These are phyloP conservation scores for Cladorrhinum sp. DNA, from an alignment of 2,329 filamentous ascomycete genomes.

Conservation along the genomic window DNA sequence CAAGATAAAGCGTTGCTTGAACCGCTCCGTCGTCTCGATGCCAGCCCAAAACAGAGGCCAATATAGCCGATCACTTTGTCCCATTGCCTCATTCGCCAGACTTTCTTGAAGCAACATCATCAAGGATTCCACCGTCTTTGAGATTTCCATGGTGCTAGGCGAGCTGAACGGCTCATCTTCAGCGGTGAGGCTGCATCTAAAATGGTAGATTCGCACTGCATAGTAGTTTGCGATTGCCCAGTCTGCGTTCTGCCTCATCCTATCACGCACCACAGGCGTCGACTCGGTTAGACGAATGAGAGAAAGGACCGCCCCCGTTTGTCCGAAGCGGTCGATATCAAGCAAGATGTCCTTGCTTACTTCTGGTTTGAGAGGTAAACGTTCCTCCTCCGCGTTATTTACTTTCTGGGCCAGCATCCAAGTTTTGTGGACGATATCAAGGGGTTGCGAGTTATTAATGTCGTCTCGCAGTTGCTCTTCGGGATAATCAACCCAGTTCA, in stretches of 20 bases:
- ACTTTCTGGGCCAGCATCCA: constrained; percentile 20
- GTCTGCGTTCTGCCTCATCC: constrained; percentile 17
- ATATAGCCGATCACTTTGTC: constrained; percentile 18
- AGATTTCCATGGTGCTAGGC: neutral
- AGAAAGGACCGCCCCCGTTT: constrained; percentile 4
- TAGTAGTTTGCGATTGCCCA: constrained; percentile 20
- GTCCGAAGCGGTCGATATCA: constrained; percentile 10
- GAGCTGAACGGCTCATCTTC: neutral
- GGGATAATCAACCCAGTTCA: constrained; percentile 17
- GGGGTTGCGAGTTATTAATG: constrained; percentile 13
- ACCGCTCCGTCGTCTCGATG: constrained; percentile 12
- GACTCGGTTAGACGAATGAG: constrained; percentile 17
- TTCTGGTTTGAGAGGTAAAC: neutral
- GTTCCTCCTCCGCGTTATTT: constrained; percentile 13
- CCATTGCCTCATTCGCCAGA: constrained; percentile 9
- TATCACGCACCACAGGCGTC: constrained; percentile 1
- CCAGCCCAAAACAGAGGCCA: constrained; percentile 22
- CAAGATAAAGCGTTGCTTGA: constrained; percentile 15
- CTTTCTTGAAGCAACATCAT: constrained; percentile 16
- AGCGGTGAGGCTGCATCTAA: constrained; percentile 10
- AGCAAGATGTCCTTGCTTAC: constrained; percentile 10
- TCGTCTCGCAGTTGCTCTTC: constrained; percentile 16
- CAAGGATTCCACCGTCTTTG: constrained; percentile 3
- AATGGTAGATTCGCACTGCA: constrained; percentile 19
- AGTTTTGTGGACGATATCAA: constrained; percentile 19